Evolutionary conservation across 352 stramenopile genomes (phyloP), one percentile per base, ranked within the genome.

Genomic region (Phytophthora fragariaefolia): DNA sequence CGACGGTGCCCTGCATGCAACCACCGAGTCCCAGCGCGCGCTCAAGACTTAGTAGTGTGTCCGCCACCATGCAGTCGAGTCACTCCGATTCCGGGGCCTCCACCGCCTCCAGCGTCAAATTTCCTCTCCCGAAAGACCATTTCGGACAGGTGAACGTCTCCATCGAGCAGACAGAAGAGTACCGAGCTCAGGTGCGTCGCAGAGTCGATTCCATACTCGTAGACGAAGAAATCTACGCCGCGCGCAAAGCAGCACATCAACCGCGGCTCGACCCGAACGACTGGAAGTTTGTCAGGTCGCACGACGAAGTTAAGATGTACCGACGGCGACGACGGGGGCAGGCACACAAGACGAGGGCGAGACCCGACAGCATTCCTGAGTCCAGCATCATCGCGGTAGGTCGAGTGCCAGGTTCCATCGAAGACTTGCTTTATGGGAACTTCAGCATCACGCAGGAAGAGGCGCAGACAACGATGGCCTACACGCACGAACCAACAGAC

Each of bases 391-490:
- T 85, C 12, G 71, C 73, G 13, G 46, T 84, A 8, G 78, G 78
- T 7, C 54, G 66, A 22, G 68, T 87, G n/a, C 63, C 76, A 15
- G 80, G 80, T 6, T 76, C 79, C 10, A 71, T 89, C 18, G 76
- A 89, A 30, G 76, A 85, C 34, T 30, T 85, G 43, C 42, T 89
- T 20, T 89, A 85, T 58, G 80, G 80, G 3, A 63, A 57, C 40
- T 75, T 83, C 63, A 77, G 76, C 65, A 59, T 62, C 15, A 78
- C 66, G 4, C 62, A 80, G 18, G 71, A 83, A 1, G 74, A 84
- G 26, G 63, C 73, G 47, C 73, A 83, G 51, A 79, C 79, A 8
- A 79, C 67, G 4, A 72, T 77, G 46, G 28, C 63, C 23, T 86
- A 60, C 43, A 53, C 69, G 24, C 65, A 82, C 54, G 51, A 77